Conservation (phyloP, 2,329 filamentous ascomycete species). For the Byssochlamys sp. region DNA sequence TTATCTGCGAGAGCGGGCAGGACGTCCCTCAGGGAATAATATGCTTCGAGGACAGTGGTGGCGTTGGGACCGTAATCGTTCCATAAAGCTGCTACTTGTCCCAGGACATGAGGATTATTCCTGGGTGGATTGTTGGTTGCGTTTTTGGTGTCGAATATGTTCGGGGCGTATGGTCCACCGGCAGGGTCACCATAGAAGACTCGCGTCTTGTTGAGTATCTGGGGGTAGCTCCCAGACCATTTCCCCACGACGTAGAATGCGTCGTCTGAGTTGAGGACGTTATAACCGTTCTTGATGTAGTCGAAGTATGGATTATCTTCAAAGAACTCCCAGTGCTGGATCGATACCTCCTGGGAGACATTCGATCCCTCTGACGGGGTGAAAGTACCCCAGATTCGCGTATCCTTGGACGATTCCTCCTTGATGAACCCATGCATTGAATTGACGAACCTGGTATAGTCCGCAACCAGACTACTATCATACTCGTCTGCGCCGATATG, state of each 20-base stretch:
- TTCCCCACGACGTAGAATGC: conserved; percentile 43
- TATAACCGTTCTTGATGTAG: conserved; percentile 41
- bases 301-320: conserved; percentile 42
- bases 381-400: conserved; percentile 48
- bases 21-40: conserved; percentile 38
- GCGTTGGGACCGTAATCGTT: conserved; percentile 45
- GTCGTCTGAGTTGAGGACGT: conserved; percentile 45
- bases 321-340: conserved; percentile 47
- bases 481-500: conserved; percentile 52
- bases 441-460: conserved; percentile 48
- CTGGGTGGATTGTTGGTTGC: conserved; percentile 38
- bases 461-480: conserved; percentile 32
- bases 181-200: conserved; percentile 40
- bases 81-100: conserved; percentile 42
- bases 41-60: conserved; percentile 40
- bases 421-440: conserved; percentile 40
- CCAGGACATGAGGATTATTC: conserved; percentile 33
- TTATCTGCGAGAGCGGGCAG: conserved; percentile 44
- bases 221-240: conserved; percentile 36
- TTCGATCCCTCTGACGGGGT: conserved; percentile 34
- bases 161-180: conserved; percentile 34
- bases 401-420: conserved; percentile 29
- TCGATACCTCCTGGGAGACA: conserved; percentile 35
- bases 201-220: conserved; percentile 35
- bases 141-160: conserved; percentile 41